phyloP scores from a whole-genome alignment of 768 basidiomycete species.

The Psilocybe tampanensis region DNA sequence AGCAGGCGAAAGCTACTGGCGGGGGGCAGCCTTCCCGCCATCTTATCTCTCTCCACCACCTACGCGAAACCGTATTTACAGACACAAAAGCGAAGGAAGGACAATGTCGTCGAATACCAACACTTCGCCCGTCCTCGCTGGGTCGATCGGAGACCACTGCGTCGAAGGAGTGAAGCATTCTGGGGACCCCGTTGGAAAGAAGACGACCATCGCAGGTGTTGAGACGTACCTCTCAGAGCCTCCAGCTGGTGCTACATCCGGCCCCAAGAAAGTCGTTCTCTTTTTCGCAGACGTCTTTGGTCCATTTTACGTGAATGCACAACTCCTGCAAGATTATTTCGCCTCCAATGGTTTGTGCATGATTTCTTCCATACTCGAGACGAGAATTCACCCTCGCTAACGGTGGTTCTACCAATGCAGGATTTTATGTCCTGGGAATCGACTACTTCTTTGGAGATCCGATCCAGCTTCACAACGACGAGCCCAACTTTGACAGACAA shows the following conservation, averaged over 20 bases:
- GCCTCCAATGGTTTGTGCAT: constrained; percentile 56
- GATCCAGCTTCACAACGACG: constrained; percentile 38
- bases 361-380: background rate
- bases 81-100: background rate
- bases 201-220: constrained; percentile 41
- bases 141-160: constrained; percentile 53
- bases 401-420: constrained; percentile 34
- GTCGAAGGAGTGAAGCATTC: constrained; percentile 52
- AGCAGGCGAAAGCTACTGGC: background rate
- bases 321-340: constrained; percentile 66
- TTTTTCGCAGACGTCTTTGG: constrained; percentile 65
- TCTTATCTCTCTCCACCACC: background rate
- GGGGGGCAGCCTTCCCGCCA: background rate
- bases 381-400: background rate
- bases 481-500: constrained; percentile 34
- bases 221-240: constrained; percentile 60
- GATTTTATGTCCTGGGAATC: constrained; percentile 58
- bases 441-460: constrained; percentile 70
- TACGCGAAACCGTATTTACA: background rate
- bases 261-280: constrained; percentile 48
- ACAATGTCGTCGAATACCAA: constrained; percentile 7
- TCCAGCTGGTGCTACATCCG: constrained; percentile 37
- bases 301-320: constrained; percentile 57
- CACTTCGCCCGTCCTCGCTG: constrained; percentile 38
- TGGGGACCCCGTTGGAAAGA: constrained; percentile 48